Conservation (phyloP, 768 basidiomycete genomes). For the Astraeus odoratus region DNA sequence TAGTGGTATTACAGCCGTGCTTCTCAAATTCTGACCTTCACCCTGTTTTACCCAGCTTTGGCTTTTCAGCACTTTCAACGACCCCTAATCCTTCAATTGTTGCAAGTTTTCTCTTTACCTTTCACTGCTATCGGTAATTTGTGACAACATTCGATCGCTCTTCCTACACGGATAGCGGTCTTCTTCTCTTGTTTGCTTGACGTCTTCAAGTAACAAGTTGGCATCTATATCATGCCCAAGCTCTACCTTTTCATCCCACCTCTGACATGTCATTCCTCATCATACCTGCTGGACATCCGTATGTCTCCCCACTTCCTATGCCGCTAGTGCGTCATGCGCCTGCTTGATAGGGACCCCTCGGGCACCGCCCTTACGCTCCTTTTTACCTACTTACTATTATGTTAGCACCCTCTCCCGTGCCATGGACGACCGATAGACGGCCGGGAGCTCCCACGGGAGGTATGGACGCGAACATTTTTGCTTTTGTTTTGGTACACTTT, state of each 20-base stretch:
- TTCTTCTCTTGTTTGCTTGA: slow-evolving; percentile 9
- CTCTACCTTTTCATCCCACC: slow-evolving; percentile 22
- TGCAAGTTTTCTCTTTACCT: slow-evolving; percentile 20
- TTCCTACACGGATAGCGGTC: slow-evolving; percentile 16
- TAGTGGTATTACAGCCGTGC: slow-evolving; percentile 24
- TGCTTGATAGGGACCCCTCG: slow-evolving; percentile 4
- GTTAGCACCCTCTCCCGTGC: slow-evolving; percentile 3
- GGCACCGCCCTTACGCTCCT: slow-evolving; percentile 17
- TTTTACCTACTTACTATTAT: slow-evolving; percentile 4
- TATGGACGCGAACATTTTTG: slow-evolving; percentile 22
- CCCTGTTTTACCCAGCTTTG: slow-evolving; percentile 17
- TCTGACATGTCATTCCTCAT: slow-evolving; percentile 11
- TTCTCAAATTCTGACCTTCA: slow-evolving; percentile 27
- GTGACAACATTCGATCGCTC: slow-evolving; percentile 13
- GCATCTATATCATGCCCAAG: slow-evolving; percentile 9
- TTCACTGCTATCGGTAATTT: slow-evolving; percentile 22
- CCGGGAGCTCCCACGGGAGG: slow-evolving; percentile 11
- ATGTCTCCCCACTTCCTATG: slow-evolving; percentile 10
- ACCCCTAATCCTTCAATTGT: slow-evolving; percentile 15
- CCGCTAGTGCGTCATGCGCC: slow-evolving; percentile 8
- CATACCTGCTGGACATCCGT: slow-evolving; percentile 19
- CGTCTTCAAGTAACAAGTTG: slow-evolving; percentile 15
- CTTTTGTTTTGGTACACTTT: slow-evolving; percentile 4
- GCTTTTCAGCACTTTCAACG: slow-evolving; percentile 18
- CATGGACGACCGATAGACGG: slow-evolving; percentile 18